Conservation (phyloP, 106 monocot genomes). For the Dendrobium huoshanense region DNA sequence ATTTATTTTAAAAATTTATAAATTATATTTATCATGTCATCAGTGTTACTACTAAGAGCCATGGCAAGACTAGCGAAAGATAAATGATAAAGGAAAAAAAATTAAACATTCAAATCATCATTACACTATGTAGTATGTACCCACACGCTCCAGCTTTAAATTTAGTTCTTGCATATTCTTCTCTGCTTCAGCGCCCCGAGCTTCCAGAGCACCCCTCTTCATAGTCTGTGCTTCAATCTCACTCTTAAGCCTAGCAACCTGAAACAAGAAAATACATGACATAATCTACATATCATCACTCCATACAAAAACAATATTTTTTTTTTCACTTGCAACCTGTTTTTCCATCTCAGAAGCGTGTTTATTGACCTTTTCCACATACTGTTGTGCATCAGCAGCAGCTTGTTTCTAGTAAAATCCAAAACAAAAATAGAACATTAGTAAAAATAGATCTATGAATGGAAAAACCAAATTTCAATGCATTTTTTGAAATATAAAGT, state of each 20-base stretch:
- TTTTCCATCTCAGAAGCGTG: slow-evolving; percentile 25
- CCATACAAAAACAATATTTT: too few relatives aligned
- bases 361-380: slow-evolving; percentile 19
- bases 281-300: neutral
- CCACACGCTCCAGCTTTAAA: slow-evolving; percentile 31
- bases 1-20: too few relatives aligned
- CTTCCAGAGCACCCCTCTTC: slow-evolving; percentile 23
- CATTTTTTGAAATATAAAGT: neutral
- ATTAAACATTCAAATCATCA: neutral
- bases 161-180: slow-evolving; percentile 39
- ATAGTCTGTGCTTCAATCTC: slow-evolving; percentile 31
- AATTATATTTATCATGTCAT: too few relatives aligned
- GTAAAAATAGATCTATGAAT: neutral
- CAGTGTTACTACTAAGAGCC: neutral
- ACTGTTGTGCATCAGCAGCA: slow-evolving; percentile 16
- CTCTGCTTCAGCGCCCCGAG: slow-evolving; percentile 25
- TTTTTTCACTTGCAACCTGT: slow-evolving; percentile 15
- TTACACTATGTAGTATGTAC: neutral
- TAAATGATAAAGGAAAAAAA: neutral
- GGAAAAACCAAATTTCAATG: neutral
- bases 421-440: neutral
- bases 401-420: slow-evolving; percentile 24
- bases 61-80: neutral
- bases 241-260: slow-evolving; percentile 33
- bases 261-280: slow-evolving; percentile 6